Evolutionary conservation across 176 grass and related monocot genomes (phyloP), one percentile per base, ranked within the genome.

Genomic region (Lolium rigidum): DNA sequence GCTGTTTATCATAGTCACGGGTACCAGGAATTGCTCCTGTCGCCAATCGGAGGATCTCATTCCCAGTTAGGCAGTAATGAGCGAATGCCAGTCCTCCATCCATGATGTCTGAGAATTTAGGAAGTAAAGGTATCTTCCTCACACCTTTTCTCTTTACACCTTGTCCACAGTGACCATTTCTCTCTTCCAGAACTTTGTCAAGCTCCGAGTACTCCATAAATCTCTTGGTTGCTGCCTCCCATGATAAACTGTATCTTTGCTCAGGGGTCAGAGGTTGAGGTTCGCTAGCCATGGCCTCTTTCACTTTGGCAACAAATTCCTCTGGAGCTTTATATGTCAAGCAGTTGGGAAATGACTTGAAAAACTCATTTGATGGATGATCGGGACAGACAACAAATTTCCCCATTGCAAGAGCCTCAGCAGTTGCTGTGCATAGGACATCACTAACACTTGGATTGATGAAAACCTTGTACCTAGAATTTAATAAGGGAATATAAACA

Each of bases 321-420:
- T 95, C 89, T 66, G 89, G 92, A 63, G 88, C 88, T 89, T 80
- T 93, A 84, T 97, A 97, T 50, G 89, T 97, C 70, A 97, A 87
- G 65, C 95, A 97, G 85, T 97, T 97, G n/a, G 92, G 95, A 59
- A 97, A 97, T 82, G 89, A 86, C 83, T 91, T 94, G 72, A 97
- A 97, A 88, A 93, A 93, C 17, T 94, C 90, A 37, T 97, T 97
- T 88, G 95, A 95, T 69, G 92, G 95, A 88, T 97, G 95, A 87
- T 97, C 95, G 5, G 95, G 92, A 79, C 95, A 97, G 82, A 97
- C 84, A 68, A 95, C 95, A 88, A 97, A 95, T 77, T 97, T 97
- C 15, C 95, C 95, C 91, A 97, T 97, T 49, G 92, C 95, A 88
- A 95, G 90, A 76, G 95, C 95, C 87, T 97, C 92, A 37, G 95